Evolutionary conservation across 192 early-diverging fungal species (phyloP).

Genomic region (Coemansia sp.): DNA sequence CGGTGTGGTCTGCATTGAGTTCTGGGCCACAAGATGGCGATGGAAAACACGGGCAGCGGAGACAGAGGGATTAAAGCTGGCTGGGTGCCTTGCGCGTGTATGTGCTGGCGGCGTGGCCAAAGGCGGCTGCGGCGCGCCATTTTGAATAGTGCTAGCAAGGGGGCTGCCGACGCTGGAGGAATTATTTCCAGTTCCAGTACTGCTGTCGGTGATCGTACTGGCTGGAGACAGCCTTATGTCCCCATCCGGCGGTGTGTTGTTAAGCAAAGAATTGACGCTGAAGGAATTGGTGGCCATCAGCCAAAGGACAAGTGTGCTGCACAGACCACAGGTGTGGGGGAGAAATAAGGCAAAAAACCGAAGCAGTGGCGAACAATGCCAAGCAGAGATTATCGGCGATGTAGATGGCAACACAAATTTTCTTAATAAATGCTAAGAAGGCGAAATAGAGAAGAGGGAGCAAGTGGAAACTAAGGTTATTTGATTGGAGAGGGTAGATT

Average conservation of each 20-base stretch:
- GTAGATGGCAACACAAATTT: no score
- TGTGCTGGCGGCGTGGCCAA: not conserved
- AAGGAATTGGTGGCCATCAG: constrained; percentile 16
- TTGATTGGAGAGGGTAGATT: not conserved
- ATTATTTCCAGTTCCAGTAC: not conserved
- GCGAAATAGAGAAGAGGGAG: not conserved
- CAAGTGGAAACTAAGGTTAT: no score
- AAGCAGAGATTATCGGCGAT: no score
- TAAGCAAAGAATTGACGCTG: constrained; percentile 43
- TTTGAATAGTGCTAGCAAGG: not conserved
- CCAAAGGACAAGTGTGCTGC: not conserved
- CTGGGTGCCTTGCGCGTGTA: no score
- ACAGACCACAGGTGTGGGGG: not conserved
- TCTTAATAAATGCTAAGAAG: not conserved
- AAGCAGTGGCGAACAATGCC: no score
- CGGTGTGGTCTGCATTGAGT: not conserved
- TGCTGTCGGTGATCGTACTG: constrained; percentile 9
- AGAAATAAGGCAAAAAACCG: not conserved
- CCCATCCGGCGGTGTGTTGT: constrained; percentile 6
- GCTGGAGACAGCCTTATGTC: not conserved
- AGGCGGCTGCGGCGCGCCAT: not conserved
- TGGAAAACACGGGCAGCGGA: not conserved
- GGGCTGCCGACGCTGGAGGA: constrained; percentile 13
- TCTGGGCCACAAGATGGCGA: not conserved
- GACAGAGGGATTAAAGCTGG: not conserved